Evolutionary conservation across 2,329 filamentous ascomycete genomes (phyloP), one percentile per base, ranked within the genome.

Genomic region (Knoxdaviesia capensis): DNA sequence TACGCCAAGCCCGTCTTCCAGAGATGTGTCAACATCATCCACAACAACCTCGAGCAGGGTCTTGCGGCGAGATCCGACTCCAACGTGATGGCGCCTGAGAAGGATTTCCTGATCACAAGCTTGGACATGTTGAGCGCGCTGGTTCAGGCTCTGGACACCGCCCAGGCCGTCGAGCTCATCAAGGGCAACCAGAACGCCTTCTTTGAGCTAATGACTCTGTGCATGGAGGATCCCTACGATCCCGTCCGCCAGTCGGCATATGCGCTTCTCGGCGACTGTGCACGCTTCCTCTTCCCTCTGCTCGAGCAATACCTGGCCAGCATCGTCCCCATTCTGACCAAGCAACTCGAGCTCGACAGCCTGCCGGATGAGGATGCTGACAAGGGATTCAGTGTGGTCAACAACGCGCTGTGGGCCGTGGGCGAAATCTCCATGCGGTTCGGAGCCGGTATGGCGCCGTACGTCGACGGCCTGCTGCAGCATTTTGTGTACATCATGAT

Each of bases 201-300:
- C 63, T 96, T 96, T 52, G 81, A 94, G 56, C 71, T 98, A 34
- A 67, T 98, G 37, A 75, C 77, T 48, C 82, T 90, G 58, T 96
- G 88, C 58, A 86, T 98, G 80, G 80, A 90, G 54, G 88, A 96
- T 55, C 69, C 71, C 1, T 80, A 81, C 51, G 87, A 94, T 52
- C 88, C 94, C 58, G 90, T 96, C 20, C 80, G 87, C 44, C 90
- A 98, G 59, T 98, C 90, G 7, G 86, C 87, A 0, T 98, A 94
- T 53, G 90, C 90, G 7, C 68, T 98, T 11, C 74, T 98, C 9
- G 90, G 90, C 47, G 90, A 98, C 61, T 93, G 85, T 55, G 83
- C 90, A 9, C 92, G 88, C 56, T 94, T 86, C 53, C 80, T 94
- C 40, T 96, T 88, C 59, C 69, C 72, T 5, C 78, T 90, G 53